Evolutionary conservation across 176 grass and related monocot genomes (phyloP).

Genomic region (Bolboschoenus planiculmis): DNA sequence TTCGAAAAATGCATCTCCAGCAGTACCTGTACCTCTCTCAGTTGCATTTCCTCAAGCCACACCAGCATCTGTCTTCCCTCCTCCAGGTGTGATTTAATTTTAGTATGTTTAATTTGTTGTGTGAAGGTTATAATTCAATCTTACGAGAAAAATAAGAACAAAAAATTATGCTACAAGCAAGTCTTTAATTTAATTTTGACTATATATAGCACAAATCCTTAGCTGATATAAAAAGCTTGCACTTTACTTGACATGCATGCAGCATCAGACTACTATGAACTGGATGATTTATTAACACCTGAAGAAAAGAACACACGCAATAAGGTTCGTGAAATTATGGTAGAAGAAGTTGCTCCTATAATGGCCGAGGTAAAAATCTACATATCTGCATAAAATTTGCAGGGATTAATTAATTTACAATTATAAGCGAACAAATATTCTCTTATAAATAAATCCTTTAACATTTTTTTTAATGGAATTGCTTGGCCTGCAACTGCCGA

Average conservation of each 20-base stretch:
- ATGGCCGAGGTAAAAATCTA: constrained; percentile 45
- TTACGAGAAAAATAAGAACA: background rate
- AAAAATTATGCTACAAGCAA: background rate
- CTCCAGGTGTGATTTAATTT: constrained; percentile 26
- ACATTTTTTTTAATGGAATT: no score
- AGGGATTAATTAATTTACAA: background rate
- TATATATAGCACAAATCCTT: no score
- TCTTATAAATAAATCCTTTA: no score
- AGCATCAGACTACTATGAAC: constrained; percentile 67
- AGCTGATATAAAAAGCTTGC: no score
- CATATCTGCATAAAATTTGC: background rate
- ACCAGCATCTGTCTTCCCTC: constrained; percentile 51
- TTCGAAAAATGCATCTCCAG: constrained; percentile 22
- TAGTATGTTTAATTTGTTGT: no score
- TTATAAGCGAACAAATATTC: no score
- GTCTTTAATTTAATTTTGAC: no score
- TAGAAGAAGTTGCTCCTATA: constrained; percentile 61
- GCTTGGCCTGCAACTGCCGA: no score
- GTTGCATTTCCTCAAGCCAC: constrained; percentile 55
- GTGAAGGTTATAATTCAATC: background rate
- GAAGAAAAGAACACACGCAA: constrained; percentile 41
- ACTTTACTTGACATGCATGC: no score
- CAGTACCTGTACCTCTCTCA: constrained; percentile 25
- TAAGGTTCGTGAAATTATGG: constrained; percentile 52
- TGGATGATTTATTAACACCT: constrained; percentile 57